phyloP scores from a whole-genome alignment of 1,284 basidiomycete species.

The Cutaneotrichosporon cutaneum region DNA sequence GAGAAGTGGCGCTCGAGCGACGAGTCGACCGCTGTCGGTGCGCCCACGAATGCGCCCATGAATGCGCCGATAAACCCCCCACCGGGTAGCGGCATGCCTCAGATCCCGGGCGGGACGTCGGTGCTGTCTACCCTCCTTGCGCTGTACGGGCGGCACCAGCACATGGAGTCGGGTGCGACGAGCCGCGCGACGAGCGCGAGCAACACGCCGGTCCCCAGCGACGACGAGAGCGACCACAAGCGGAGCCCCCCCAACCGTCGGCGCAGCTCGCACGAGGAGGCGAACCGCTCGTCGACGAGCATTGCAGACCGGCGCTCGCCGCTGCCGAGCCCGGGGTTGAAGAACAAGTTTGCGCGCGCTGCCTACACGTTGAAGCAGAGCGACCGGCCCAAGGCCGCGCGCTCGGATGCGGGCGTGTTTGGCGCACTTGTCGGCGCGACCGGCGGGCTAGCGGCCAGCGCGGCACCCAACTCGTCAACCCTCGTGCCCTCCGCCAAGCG shows the following conservation, averaged over 20 bases:
- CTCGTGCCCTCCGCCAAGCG: slow-evolving; percentile 67
- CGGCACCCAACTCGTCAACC: slow-evolving; percentile 59
- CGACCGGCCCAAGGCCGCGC: slow-evolving; percentile 59
- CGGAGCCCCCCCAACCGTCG: not conserved
- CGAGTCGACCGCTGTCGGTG: slow-evolving; percentile 2
- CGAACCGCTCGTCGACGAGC: slow-evolving; percentile 3
- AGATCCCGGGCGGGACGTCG: slow-evolving; percentile 41
- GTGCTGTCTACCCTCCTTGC: slow-evolving; percentile 48
- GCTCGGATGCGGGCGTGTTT: slow-evolving; percentile 66
- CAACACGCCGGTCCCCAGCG: slow-evolving; percentile 14
- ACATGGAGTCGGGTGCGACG: slow-evolving; percentile 7
- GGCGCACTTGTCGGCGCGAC: slow-evolving; percentile 72
- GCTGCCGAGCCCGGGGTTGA: slow-evolving; percentile 17
- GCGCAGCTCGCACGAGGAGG: not conserved
- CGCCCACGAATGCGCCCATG: slow-evolving; percentile 12
- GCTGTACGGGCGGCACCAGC: slow-evolving; percentile 42
- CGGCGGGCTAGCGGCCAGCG: slow-evolving; percentile 63
- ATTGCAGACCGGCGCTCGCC: slow-evolving; percentile 14
- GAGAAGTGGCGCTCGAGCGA: slow-evolving; percentile 12
- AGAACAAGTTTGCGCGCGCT: slow-evolving; percentile 22
- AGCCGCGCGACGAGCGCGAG: slow-evolving; percentile 35
- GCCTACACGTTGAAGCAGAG: slow-evolving; percentile 27
- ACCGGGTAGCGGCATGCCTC: slow-evolving; percentile 7
- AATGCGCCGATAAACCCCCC: slow-evolving; percentile 15
- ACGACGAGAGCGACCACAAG: slow-evolving; percentile 22